These are phyloP conservation scores for Aspergillus oerlinghausenensis DNA, from an alignment of 2,329 filamentous ascomycete genomes.

Conservation along the genomic window DNA sequence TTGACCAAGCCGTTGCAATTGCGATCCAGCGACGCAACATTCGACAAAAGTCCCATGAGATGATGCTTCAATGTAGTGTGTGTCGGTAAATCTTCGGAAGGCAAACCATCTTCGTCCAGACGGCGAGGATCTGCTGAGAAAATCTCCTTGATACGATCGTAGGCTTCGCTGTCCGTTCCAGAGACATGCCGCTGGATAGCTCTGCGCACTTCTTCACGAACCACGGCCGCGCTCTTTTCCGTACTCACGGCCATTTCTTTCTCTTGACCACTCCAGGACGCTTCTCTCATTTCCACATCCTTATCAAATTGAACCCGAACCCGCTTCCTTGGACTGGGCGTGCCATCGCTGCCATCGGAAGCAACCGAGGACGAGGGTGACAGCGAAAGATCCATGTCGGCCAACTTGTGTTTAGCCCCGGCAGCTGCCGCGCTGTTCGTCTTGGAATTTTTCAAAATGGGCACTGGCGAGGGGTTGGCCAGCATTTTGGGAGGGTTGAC, in stretches of 20 bases:
- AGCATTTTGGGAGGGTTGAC: constrained; percentile 28
- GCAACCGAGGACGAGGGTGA: constrained; percentile 26
- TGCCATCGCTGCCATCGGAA: constrained; percentile 22
- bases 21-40: constrained; percentile 52
- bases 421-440: constrained; percentile 12
- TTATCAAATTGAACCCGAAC: constrained; percentile 41
- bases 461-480: constrained; percentile 27
- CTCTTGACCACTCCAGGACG: constrained; percentile 37
- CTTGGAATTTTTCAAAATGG: constrained; percentile 36
- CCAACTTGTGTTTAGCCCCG: constrained; percentile 35
- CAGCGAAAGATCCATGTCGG: constrained; percentile 31
- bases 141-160: constrained; percentile 53
- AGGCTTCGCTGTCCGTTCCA: constrained; percentile 51
- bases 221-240: constrained; percentile 53
- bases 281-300: constrained; percentile 29
- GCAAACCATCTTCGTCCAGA: constrained; percentile 26
- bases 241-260: constrained; percentile 23
- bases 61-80: constrained; percentile 54
- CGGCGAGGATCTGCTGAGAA: constrained; percentile 47
- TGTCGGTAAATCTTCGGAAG: constrained; percentile 45
- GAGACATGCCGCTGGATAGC: constrained; percentile 52
- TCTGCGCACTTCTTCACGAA: constrained; percentile 58
- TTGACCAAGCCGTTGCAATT: constrained; percentile 56
- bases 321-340: constrained; percentile 36
- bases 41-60: constrained; percentile 54